These are phyloP conservation scores for Syzygium aromaticum DNA, from an alignment of 345 rosid species.

Conservation along the genomic window DNA sequence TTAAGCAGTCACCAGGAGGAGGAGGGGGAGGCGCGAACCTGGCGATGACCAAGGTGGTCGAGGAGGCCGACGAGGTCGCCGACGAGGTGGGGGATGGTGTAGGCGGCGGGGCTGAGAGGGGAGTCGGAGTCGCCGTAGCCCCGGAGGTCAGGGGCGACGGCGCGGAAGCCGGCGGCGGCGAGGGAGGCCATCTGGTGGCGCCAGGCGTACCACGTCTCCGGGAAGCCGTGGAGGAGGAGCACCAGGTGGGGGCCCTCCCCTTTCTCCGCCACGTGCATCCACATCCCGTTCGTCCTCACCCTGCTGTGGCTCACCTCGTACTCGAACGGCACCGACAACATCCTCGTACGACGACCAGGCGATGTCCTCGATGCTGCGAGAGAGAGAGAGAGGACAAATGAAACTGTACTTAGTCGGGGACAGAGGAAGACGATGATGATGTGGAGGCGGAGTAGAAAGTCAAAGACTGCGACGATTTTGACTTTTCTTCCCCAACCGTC, in stretches of 20 bases:
- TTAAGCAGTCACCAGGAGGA: slow-evolving; percentile 10
- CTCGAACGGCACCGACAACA: not conserved
- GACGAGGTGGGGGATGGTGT: slow-evolving; percentile 34
- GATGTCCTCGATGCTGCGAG: not conserved
- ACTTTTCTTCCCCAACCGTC: not conserved
- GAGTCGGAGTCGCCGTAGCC: slow-evolving; percentile 78
- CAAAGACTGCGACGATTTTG: not conserved
- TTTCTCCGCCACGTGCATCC: slow-evolving; percentile 62
- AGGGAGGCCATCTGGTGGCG: slow-evolving; percentile 70
- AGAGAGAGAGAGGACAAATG: not conserved
- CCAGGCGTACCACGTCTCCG: slow-evolving; percentile 82
- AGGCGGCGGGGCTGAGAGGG: slow-evolving; percentile 32
- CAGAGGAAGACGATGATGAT: not conserved
- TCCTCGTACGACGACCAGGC: not conserved
- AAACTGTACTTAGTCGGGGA: not conserved
- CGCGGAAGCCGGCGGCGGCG: slow-evolving; percentile 57
- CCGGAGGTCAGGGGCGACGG: slow-evolving; percentile 80
- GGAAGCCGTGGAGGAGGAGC: slow-evolving; percentile 77
- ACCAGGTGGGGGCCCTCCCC: slow-evolving; percentile 38
- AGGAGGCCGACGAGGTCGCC: slow-evolving; percentile 38
- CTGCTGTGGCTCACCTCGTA: slow-evolving; percentile 23
- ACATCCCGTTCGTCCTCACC: slow-evolving; percentile 54
- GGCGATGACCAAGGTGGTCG: slow-evolving; percentile 14
- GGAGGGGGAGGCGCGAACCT: slow-evolving; percentile 43
- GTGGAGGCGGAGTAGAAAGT: not conserved